A percentile compares a stretch with the other conserved stretches of the same genome.
Conservation (phyloP, 805 yeast species). For the Isabelozyma gotoi region DNA sequence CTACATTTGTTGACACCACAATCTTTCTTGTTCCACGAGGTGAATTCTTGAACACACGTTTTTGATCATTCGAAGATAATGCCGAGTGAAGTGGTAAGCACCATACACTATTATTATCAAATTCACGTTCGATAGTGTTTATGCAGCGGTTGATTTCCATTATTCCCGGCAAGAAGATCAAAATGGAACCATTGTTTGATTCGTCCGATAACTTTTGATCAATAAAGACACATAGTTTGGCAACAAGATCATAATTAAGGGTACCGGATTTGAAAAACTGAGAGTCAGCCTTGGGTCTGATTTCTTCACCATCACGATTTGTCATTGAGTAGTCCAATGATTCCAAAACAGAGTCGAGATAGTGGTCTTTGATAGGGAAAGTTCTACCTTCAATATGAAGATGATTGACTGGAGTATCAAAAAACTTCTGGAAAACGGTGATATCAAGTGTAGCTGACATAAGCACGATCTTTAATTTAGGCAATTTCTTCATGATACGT, state of each 20-base stretch:
- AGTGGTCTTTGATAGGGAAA: slow-evolving; percentile 80
- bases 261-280: slow-evolving; percentile 63
- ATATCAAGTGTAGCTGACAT: slow-evolving; percentile 95
- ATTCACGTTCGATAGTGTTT: slow-evolving; percentile 26
- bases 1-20: slow-evolving; percentile 89
- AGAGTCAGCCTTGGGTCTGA: slow-evolving; percentile 64
- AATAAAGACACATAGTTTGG: slow-evolving; percentile 51
- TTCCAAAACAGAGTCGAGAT: slow-evolving; percentile 64
- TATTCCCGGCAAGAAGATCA: slow-evolving; percentile 87
- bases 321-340: slow-evolving; percentile 56
- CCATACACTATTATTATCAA: slow-evolving; percentile 18
- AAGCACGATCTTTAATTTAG: slow-evolving; percentile 64
- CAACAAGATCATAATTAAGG: slow-evolving; percentile 73
- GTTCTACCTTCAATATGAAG: slow-evolving; percentile 91
- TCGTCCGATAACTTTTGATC: slow-evolving; percentile 47
- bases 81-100: slow-evolving; percentile 89
- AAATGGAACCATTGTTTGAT: slow-evolving; percentile 61
- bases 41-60: slow-evolving; percentile 63
- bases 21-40: slow-evolving; percentile 64
- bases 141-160: slow-evolving; percentile 77
- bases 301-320: slow-evolving; percentile 35
- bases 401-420: slow-evolving; percentile 52
- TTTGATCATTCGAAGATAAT: slow-evolving; percentile 77
- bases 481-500: slow-evolving; percentile 48
- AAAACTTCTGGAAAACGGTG: slow-evolving; percentile 64